A percentile compares a stretch with the other conserved stretches of the same genome.
Evolutionary conservation across 352 stramenopile genomes (phyloP).

Genomic region (Discostella stelligera): DNA sequence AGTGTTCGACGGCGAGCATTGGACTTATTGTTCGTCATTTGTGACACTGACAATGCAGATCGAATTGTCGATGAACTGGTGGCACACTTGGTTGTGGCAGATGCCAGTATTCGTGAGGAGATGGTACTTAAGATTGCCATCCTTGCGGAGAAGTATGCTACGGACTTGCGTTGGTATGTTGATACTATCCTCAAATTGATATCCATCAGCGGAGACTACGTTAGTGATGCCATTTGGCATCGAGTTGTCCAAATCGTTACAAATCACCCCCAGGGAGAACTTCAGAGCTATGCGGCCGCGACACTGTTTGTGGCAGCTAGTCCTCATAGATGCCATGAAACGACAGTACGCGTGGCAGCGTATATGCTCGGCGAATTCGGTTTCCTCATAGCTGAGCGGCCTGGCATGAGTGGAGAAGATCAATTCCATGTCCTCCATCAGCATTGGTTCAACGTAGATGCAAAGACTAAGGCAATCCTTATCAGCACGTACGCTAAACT

Average conservation of each 20-base stretch:
- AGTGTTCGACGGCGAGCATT: conserved; percentile 92
- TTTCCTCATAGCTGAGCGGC: conserved; percentile 89
- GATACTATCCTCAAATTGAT: conserved; percentile 98
- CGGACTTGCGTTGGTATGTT: conserved; percentile 94
- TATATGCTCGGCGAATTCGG: conserved; percentile 98
- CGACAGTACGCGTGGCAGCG: conserved; percentile 89
- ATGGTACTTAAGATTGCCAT: conserved; percentile 99
- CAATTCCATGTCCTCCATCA: conserved; percentile 96
- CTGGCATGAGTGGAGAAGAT: conserved; percentile 88
- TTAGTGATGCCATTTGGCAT: conserved; percentile 96
- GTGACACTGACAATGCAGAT: conserved; percentile 92
- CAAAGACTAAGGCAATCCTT: conserved; percentile 90
- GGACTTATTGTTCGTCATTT: conserved; percentile 98
- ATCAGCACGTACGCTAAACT: conserved; percentile 97
- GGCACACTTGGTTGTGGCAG: conserved; percentile 90
- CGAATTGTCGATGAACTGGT: conserved; percentile 95
- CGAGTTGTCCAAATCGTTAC: conserved; percentile 98
- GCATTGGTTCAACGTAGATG: conserved; percentile 88
- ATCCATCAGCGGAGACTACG: conserved; percentile 90
- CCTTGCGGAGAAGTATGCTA: conserved; percentile 96
- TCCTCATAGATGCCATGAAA: conserved; percentile 91
- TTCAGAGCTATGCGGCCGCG: conserved; percentile 92
- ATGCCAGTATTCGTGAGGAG: conserved; percentile 88
- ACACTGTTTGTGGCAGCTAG: conserved; percentile 94
- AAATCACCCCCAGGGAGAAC: conserved; percentile 91